Percentiles rank a stretch among this genome's conserved stretches.
These are phyloP conservation scores for Citrus medica DNA, from an alignment of 345 rosid species.

Conservation along the genomic window DNA sequence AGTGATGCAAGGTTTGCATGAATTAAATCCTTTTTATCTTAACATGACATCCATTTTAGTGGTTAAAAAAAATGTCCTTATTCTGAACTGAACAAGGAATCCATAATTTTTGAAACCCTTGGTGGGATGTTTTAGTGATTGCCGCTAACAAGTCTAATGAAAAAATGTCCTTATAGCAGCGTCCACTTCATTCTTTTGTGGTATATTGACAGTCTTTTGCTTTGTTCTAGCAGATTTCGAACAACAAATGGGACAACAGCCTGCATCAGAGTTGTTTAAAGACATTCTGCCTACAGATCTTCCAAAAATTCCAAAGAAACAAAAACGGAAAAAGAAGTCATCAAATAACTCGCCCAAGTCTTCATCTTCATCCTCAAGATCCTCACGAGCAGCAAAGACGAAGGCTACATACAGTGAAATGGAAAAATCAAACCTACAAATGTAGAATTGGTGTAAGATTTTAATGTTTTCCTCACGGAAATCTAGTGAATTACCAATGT, in stretches of 20 bases:
- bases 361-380: constrained; percentile 38
- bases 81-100: neutral
- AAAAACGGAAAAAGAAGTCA: constrained; percentile 49
- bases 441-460: constrained; percentile 11
- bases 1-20: neutral
- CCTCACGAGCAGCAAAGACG: constrained; percentile 28
- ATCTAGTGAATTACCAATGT: neutral
- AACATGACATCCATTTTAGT: neutral
- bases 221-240: constrained; percentile 37
- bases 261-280: constrained; percentile 26
- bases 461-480: neutral
- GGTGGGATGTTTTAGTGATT: neutral
- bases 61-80: neutral
- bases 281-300: constrained; percentile 29
- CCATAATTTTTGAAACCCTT: neutral
- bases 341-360: constrained; percentile 37
- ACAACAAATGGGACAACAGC: constrained; percentile 27
- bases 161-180: neutral
- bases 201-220: neutral
- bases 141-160: neutral
- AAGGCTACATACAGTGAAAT: constrained; percentile 26
- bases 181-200: neutral
- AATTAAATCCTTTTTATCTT: neutral
- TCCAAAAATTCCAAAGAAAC: constrained; percentile 44
- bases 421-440: constrained; percentile 19